These are phyloP conservation scores for Penicillium lividum DNA, from an alignment of 495 filamentous ascomycete genomes.

Conservation along the genomic window DNA sequence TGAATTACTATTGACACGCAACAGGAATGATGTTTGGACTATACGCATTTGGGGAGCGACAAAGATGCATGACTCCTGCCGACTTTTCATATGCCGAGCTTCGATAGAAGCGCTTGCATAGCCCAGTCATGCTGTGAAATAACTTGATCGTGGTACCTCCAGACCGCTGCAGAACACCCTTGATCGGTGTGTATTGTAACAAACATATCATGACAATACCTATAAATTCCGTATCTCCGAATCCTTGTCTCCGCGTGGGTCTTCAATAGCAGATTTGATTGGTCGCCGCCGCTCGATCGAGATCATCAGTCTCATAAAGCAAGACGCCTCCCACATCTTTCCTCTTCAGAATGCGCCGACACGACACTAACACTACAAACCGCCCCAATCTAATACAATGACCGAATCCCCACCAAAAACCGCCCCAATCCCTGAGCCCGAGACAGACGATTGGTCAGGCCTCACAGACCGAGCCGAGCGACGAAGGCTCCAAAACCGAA, in stretches of 20 bases:
- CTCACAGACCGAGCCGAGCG: constrained; percentile 40
- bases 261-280: background rate
- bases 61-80: constrained; percentile 39
- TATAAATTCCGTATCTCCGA: background rate
- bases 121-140: too few relatives aligned
- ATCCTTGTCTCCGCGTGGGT: background rate
- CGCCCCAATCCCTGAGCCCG: background rate
- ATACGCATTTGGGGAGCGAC: constrained; percentile 46
- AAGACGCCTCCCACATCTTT: background rate
- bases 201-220: background rate
- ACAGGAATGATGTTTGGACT: constrained; percentile 42
- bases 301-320: background rate
- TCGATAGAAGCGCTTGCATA: background rate
- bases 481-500: constrained; percentile 42
- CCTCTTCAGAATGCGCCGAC: background rate
- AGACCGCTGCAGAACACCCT: too few relatives aligned
- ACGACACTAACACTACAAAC: background rate
- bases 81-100: constrained; percentile 40
- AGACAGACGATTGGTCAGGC: constrained; percentile 41
- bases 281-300: background rate
- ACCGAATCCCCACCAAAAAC: background rate
- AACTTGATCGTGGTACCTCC: too few relatives aligned
- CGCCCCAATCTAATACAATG: background rate
- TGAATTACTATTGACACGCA: too few relatives aligned
- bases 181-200: background rate